Conservation (phyloP, 2,329 filamentous ascomycete genomes). For the Zymoseptoria passerinii region DNA sequence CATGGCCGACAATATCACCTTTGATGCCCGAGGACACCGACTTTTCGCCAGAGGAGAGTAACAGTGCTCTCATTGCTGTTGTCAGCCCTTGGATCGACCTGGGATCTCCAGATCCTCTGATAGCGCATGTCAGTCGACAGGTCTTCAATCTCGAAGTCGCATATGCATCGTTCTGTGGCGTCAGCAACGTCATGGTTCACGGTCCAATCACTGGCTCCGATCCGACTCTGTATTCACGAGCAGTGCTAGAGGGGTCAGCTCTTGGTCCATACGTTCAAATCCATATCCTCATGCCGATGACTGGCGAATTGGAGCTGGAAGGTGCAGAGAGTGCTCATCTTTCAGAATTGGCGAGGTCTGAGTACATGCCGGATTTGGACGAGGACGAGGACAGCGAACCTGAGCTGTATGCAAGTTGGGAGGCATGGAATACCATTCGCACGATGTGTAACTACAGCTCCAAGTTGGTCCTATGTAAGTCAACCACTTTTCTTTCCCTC, state of each 20-base stretch:
- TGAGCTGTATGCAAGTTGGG: constrained; percentile 71
- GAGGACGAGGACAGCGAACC: constrained; percentile 17
- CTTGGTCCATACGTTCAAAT: constrained; percentile 70
- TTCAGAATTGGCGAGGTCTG: constrained; percentile 37
- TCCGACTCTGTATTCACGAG: constrained; percentile 69
- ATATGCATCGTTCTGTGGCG: constrained; percentile 91
- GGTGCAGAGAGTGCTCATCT: constrained; percentile 46
- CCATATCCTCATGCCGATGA: constrained; percentile 76
- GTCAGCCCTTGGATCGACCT: constrained; percentile 92
- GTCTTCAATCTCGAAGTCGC: constrained; percentile 84
- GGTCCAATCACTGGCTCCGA: constrained; percentile 52
- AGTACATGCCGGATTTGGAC: constrained; percentile 19
- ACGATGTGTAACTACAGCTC: constrained; percentile 76
- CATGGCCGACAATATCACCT: constrained; percentile 46
- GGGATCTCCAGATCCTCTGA: constrained; percentile 69
- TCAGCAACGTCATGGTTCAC: constrained; percentile 71
- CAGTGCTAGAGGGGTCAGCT: constrained; percentile 69
- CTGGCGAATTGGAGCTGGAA: constrained; percentile 58
- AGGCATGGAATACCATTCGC: constrained; percentile 84
- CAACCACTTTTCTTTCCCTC: constrained; percentile 6
- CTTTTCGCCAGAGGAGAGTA: constrained; percentile 57
- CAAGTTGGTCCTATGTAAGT: constrained; percentile 75
- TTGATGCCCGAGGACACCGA: constrained; percentile 73
- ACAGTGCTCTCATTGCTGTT: constrained; percentile 67
- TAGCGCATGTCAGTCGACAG: constrained; percentile 80